These are phyloP conservation scores for Cladophialophora carrionii DNA, from an alignment of 2,329 filamentous ascomycete genomes.

Conservation along the genomic window DNA sequence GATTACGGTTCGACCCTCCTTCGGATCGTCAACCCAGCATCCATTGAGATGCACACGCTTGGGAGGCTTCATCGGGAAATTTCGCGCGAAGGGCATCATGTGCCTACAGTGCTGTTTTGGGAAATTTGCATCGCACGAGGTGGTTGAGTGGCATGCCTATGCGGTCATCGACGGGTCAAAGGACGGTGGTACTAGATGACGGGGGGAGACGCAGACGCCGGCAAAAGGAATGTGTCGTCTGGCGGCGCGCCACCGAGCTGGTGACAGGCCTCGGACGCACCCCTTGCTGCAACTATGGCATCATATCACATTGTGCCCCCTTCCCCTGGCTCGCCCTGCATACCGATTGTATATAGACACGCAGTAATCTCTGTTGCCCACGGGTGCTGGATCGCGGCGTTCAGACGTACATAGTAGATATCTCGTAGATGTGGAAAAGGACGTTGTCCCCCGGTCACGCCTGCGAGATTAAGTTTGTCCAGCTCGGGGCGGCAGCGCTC, in stretches of 20 bases:
- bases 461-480: neutral
- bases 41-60: neutral
- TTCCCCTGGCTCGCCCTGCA: conserved; percentile 11
- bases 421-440: neutral
- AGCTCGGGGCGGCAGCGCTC: neutral
- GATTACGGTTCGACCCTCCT: conserved; percentile 4
- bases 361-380: neutral
- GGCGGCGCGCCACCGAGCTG: neutral
- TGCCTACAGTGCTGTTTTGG: conserved; percentile 3
- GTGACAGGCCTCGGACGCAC: neutral
- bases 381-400: neutral
- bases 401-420: neutral
- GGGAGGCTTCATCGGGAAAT: conserved; percentile 1
- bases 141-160: neutral
- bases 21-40: neutral
- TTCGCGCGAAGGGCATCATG: neutral
- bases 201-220: neutral
- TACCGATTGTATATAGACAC: conserved; percentile 8
- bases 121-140: neutral
- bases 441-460: neutral
- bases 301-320: conserved; percentile 3
- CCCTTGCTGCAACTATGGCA: conserved; percentile 8
- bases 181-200: conserved; percentile 1
- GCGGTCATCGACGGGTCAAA: neutral
- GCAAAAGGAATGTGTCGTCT: neutral